These are phyloP conservation scores for Erodium texanum DNA, from an alignment of 441 rosid genomes.

Conservation along the genomic window DNA sequence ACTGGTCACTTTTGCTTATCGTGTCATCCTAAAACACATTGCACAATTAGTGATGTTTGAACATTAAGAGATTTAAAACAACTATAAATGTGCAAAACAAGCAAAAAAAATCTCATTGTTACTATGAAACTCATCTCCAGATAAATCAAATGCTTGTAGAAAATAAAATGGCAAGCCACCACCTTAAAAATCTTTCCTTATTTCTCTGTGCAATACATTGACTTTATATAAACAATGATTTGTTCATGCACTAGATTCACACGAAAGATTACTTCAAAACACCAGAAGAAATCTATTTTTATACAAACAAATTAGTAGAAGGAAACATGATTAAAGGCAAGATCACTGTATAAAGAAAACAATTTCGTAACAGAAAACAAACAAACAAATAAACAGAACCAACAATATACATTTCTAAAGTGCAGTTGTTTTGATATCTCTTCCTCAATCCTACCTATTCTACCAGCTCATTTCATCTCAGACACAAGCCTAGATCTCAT, in stretches of 20 bases:
- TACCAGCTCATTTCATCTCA: background rate
- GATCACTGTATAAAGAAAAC: background rate
- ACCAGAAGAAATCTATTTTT: background rate
- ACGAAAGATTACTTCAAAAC: background rate
- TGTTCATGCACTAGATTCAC: background rate
- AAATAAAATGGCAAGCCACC: background rate
- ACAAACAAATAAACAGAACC: background rate
- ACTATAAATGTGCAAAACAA: background rate
- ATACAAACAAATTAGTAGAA: background rate
- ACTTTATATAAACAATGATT: background rate
- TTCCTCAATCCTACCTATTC: background rate
- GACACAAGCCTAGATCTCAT: background rate
- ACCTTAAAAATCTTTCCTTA: background rate
- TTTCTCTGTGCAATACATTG: background rate
- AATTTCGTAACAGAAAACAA: background rate
- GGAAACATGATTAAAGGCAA: background rate
- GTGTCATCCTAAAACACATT: conserved; percentile 38
- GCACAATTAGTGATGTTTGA: background rate
- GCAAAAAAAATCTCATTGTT: background rate
- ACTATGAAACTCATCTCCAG: background rate
- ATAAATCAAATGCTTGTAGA: background rate
- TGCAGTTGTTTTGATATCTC: background rate
- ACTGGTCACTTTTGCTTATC: conserved; percentile 28
- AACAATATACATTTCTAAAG: background rate
- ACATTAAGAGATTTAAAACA: background rate